A percentile compares a stretch with the other conserved stretches of the same genome.
Evolutionary conservation across 345 rosid species (phyloP).

Genomic region (Viola odorata): DNA sequence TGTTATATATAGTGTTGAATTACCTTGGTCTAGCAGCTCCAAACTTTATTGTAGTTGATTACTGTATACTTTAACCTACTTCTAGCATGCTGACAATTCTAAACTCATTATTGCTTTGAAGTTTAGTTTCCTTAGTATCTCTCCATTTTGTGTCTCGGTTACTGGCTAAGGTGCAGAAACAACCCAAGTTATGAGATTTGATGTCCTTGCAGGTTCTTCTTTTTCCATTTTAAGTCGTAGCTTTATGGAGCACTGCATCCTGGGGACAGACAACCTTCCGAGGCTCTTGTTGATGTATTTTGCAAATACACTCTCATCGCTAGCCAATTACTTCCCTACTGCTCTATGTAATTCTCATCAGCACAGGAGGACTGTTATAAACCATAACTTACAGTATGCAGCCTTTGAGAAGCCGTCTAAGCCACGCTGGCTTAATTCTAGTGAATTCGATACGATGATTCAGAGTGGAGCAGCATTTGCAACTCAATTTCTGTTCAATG

Average conservation of each 20-base stretch:
- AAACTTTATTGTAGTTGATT: too few species aligned
- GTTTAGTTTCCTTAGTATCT: background rate
- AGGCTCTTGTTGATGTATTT: slow-evolving; percentile 88
- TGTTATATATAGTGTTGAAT: too few species aligned
- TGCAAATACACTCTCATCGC: slow-evolving; percentile 68
- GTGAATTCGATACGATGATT: slow-evolving; percentile 58
- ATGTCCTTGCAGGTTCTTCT: slow-evolving; percentile 57
- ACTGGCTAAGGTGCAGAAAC: background rate
- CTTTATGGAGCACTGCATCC: slow-evolving; percentile 68
- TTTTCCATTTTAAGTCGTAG: slow-evolving; percentile 65
- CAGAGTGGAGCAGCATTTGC: slow-evolving; percentile 86
- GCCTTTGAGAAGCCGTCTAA: slow-evolving; percentile 40
- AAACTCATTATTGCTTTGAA: too few species aligned
- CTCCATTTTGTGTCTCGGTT: background rate
- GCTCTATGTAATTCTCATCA: slow-evolving; percentile 64
- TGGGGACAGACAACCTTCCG: slow-evolving; percentile 87
- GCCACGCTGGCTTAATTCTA: slow-evolving; percentile 42
- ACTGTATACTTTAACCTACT: too few species aligned
- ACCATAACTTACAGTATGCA: slow-evolving; percentile 58
- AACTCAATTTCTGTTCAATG: slow-evolving; percentile 41
- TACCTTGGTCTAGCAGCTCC: too few species aligned
- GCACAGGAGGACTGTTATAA: slow-evolving; percentile 58
- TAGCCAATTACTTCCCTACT: slow-evolving; percentile 74
- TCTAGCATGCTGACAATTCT: too few species aligned
- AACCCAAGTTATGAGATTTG: background rate